Conservation (phyloP, 139 green algal species). For the Mychonastes homosphaera region DNA sequence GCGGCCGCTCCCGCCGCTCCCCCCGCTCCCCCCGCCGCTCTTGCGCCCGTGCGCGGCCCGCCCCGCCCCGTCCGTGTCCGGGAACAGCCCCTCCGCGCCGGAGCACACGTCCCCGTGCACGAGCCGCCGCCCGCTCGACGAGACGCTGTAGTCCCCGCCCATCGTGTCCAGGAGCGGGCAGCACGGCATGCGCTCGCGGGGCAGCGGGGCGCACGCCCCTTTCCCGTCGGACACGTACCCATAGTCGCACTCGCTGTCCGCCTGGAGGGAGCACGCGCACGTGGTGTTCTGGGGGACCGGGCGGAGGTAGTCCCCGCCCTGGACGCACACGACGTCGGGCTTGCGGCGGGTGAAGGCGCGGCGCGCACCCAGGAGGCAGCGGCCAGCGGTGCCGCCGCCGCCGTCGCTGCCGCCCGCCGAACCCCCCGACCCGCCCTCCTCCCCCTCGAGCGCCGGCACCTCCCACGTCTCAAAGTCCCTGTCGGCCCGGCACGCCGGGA, state of each 20-base stretch:
- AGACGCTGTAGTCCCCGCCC: constrained; percentile 6
- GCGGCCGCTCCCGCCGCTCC: background rate
- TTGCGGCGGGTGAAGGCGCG: constrained; percentile 40
- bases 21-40: background rate
- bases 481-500: too few relatives aligned
- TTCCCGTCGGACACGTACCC: constrained; percentile 34
- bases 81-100: constrained; percentile 30
- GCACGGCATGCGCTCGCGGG: constrained; percentile 2
- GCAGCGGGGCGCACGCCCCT: constrained; percentile 19
- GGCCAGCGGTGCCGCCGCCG: background rate
- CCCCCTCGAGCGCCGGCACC: too few relatives aligned
- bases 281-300: constrained; percentile 11
- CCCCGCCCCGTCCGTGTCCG: constrained; percentile 56
- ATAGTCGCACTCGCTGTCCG: constrained; percentile 65
- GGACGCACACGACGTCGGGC: constrained; percentile 46
- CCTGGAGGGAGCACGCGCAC: constrained; percentile 43
- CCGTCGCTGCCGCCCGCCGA: too few relatives aligned
- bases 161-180: constrained; percentile 18
- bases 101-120: constrained; percentile 54
- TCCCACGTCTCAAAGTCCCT: too few relatives aligned
- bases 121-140: constrained; percentile 24
- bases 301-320: constrained; percentile 40
- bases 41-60: constrained; percentile 1
- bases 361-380: background rate
- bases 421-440: too few relatives aligned